Base-by-base conservation (phyloP, 345 rosid genomes). In the Odontarrhena argentea region DNA sequence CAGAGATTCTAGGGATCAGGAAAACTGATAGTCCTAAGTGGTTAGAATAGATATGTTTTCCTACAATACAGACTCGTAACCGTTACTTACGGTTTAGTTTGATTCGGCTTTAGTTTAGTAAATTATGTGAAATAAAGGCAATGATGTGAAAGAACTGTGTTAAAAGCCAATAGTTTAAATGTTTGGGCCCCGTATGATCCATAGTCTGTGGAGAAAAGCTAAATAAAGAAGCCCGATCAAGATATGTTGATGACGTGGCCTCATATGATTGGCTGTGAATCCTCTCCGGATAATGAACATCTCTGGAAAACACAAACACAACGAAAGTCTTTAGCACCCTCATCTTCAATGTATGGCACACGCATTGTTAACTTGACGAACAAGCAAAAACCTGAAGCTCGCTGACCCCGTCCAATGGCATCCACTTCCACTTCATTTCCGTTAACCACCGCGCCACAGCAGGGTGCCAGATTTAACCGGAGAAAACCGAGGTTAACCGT, bases 361-460 rank as follows among this genome's bases (percentile, higher is more conserved):
- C 42, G 41, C 28, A 76, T 7, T 12, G 63, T 44, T 65, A 42
- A 71, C 74, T 72, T 61, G 73, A 65, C 55, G 42, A 10, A 63
- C 78, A 73, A 64, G 60, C 50, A 49, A 73, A 46, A 45, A 36
- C 1, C 58, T 26, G 59, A 32, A 44, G 48, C 63, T 47, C 41
- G 11, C 45, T 51, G 52, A 83, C 85, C 88, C 76, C 82, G 90
- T 13, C 60, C 83, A 36, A 85, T 88, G 50, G 72, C 98, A 53
- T 83, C 96, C 57, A 81, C 76, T 54, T 84, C 97, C 61, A 77
- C 82, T 63, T 83, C 97, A 34, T 85, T 93, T 60, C 87, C 71
- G 35, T 74, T 82, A 15, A 80, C 78, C 45, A 60, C 87, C 37
- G 32, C 87, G 0, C 84, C 83, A 15, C 77, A 47, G 59, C 78